Evolutionary conservation across 352 stramenopile species (phyloP), one percentile per base, ranked within the genome.

Genomic region (Pythium vanterpoolii): DNA sequence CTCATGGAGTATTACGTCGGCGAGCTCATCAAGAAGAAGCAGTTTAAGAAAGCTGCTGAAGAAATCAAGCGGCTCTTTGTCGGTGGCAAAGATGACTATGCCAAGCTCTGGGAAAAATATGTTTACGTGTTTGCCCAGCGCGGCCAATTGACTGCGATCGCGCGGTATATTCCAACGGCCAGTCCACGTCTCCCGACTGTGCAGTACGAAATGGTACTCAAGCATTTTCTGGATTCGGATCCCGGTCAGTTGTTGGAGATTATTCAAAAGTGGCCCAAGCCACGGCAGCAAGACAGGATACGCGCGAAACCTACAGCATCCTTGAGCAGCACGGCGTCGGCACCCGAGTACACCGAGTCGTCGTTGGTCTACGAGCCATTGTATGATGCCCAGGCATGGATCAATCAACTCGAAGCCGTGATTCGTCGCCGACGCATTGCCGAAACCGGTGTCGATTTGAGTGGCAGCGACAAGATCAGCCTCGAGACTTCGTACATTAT

Each of bases 121-220:
- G 77, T 94, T 3, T 94, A 94, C 44, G 76, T 94, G 26, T 94
- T 92, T 56, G 81, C 82, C 1, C 85, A 94, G 59, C 79, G 79
- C 27, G 81, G 81, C 0, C 80, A 92, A 44, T 44, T 94, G 52
- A 83, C 71, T 56, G 75, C 79, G 13, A 89, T 94, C 49, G 82
- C 82, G 5, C 74, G 74, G 5, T 87, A 67, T 59, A 86, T 94
- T 34, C 85, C 85, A n/a, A 92, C 85, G 0, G 57, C 79, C 0
- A 91, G 64, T 36, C 82, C 82, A n/a, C 71, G 82, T 3, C 62
- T 94, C 6, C 85, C 85, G 0, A 77, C 70, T 8, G 72, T 78
- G 34, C 79, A 90, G 52, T 94, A 94, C 54, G 85, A 94, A 39
- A 94, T 94, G 85, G 79, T 91, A 16, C 64, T 94, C 27, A 88